Conservation (phyloP, 441 rosid genomes). For the Gossypium trilobum region DNA sequence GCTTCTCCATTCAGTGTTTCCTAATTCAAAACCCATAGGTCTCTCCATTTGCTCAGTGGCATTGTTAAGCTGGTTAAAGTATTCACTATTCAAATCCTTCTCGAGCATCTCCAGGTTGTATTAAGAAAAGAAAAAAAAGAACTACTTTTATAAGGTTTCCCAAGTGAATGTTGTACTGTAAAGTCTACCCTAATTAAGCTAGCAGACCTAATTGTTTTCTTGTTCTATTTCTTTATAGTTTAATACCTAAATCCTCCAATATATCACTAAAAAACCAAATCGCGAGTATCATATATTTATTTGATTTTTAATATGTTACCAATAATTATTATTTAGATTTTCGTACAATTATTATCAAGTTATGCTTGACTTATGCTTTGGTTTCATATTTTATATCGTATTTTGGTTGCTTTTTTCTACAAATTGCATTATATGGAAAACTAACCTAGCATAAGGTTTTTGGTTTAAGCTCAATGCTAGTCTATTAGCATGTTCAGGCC, state of each 20-base stretch:
- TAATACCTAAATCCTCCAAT: neutral
- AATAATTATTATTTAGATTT: no score
- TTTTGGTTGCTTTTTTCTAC: no score
- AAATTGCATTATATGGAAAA: no score
- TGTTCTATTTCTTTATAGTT: neutral
- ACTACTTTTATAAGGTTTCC: neutral
- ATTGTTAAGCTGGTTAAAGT: neutral
- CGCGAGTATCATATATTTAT: neutral
- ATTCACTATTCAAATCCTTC: conserved; percentile 6
- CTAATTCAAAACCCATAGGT: neutral
- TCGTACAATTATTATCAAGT: no score
- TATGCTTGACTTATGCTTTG: no score
- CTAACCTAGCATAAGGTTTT: no score
- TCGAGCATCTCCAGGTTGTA: neutral
- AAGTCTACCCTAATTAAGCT: neutral
- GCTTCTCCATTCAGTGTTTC: conserved; percentile 4
- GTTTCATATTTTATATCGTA: no score
- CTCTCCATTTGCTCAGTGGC: no score
- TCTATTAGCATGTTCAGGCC: no score
- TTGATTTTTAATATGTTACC: neutral
- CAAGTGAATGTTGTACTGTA: neutral
- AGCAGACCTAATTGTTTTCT: neutral
- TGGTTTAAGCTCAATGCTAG: no score
- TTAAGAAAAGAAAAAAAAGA: neutral
- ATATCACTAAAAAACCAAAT: neutral